Percentiles rank a stretch among this genome's conserved stretches.
These are phyloP conservation scores for Colletotrichum sp. DNA, from an alignment of 2,329 filamentous ascomycete species.

Conservation along the genomic window DNA sequence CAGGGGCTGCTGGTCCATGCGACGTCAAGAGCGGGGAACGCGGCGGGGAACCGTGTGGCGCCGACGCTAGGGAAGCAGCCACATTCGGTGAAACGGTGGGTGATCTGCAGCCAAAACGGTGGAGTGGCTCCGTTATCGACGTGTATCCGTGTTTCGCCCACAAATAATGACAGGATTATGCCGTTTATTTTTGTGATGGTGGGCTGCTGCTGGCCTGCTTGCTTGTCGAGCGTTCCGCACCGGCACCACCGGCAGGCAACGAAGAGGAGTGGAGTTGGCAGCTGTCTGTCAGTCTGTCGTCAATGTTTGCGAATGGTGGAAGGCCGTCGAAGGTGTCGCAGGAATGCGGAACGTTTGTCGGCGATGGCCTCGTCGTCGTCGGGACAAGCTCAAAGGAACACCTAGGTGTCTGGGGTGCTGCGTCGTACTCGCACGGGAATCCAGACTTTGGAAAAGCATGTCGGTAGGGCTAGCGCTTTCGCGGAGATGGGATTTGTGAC, in stretches of 20 bases:
- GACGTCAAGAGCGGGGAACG: slow-evolving; percentile 1
- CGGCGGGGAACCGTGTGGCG: slow-evolving; percentile 7
- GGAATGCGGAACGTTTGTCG: neutral
- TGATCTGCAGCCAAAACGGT: slow-evolving; percentile 13
- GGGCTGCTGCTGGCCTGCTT: neutral
- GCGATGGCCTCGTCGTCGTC: neutral
- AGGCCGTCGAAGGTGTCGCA: neutral
- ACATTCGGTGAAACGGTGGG: slow-evolving; percentile 7
- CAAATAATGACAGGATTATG: neutral
- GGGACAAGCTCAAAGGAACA: neutral
- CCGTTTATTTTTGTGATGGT: neutral
- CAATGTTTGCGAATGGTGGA: neutral
- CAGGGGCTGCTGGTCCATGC: neutral
- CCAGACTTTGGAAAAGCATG: neutral
- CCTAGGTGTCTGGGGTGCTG: neutral
- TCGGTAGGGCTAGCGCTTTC: neutral
- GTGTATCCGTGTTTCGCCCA: neutral
- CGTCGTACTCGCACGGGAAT: neutral
- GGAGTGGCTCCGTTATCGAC: neutral
- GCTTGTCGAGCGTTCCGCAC: neutral
- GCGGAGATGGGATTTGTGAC: neutral
- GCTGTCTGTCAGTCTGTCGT: neutral
- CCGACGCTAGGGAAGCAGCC: slow-evolving; percentile 4
- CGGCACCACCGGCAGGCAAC: neutral
- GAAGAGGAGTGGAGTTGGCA: neutral